Evolutionary conservation across 768 basidiomycete genomes (phyloP).

Genomic region (Panaeolus cyanescens): DNA sequence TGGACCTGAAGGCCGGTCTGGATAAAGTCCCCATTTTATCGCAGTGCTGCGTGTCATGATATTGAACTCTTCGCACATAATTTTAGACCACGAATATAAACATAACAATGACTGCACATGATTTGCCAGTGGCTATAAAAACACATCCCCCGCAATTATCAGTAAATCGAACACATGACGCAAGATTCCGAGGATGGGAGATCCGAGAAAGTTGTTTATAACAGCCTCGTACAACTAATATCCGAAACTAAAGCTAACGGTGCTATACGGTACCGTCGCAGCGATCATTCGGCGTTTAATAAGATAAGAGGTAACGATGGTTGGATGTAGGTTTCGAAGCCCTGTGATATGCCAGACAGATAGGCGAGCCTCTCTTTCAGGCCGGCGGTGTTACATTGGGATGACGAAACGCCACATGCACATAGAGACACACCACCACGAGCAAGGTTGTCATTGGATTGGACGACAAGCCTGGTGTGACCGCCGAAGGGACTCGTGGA

Average conservation of each 20-base stretch:
- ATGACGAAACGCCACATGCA: neutral
- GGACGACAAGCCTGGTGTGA: neutral
- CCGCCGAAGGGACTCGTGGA: neutral
- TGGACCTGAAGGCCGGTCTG: neutral
- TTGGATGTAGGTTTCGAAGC: neutral
- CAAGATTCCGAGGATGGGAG: neutral
- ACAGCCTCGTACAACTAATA: neutral
- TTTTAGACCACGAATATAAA: neutral
- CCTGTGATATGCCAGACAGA: neutral
- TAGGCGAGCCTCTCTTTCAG: neutral
- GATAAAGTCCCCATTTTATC: neutral
- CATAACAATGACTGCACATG: neutral
- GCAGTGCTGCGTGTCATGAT: no score
- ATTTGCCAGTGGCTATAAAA: neutral
- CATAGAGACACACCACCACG: neutral
- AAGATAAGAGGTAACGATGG: neutral
- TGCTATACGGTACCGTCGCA: neutral
- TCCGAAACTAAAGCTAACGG: neutral
- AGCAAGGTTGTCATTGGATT: neutral
- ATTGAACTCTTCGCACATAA: neutral
- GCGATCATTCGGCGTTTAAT: constrained; percentile 1
- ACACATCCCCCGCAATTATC: neutral
- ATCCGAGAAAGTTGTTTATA: neutral
- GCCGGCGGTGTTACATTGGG: neutral
- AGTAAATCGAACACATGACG: neutral